Evolutionary conservation across 2,329 filamentous ascomycete genomes (phyloP).

Genomic region (Emmonsiellopsis sp.): DNA sequence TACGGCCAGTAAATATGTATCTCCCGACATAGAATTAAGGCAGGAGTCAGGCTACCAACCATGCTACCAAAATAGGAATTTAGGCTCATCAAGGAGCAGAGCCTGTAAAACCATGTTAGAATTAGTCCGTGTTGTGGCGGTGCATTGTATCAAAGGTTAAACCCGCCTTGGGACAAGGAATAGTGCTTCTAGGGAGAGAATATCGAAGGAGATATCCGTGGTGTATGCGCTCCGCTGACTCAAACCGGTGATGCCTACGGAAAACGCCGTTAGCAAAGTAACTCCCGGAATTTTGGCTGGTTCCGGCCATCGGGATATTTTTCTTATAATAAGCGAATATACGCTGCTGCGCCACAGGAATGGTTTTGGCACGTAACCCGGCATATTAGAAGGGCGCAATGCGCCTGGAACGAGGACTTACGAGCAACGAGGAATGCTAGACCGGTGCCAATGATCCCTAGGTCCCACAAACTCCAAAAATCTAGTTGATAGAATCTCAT

Average conservation of each 20-base stretch:
- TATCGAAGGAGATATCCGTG: slow-evolving; percentile 76
- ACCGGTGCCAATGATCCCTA: slow-evolving; percentile 65
- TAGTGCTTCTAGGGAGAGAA: slow-evolving; percentile 78
- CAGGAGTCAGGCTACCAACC: slow-evolving; percentile 19
- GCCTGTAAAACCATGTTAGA: slow-evolving; percentile 36
- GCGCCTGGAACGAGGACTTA: slow-evolving; percentile 37
- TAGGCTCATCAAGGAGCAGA: slow-evolving; percentile 77
- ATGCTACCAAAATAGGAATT: slow-evolving; percentile 69
- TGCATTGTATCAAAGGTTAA: neutral
- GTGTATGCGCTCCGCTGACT: slow-evolving; percentile 49
- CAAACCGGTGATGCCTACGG: slow-evolving; percentile 56
- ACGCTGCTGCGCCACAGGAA: neutral
- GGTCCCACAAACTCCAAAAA: slow-evolving; percentile 68
- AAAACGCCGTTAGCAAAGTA: neutral
- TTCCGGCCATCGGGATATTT: neutral
- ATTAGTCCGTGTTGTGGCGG: slow-evolving; percentile 3
- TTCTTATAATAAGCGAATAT: neutral
- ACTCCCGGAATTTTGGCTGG: neutral
- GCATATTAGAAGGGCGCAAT: neutral
- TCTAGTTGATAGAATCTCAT: slow-evolving; percentile 77
- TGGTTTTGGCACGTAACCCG: neutral
- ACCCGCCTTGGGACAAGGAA: slow-evolving; percentile 68
- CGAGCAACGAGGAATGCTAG: slow-evolving; percentile 60
- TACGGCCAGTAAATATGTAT: slow-evolving; percentile 13
- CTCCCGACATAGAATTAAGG: neutral